Conservation (phyloP, 2,329 filamentous ascomycete genomes). For the Colletotrichum brevisporum region DNA sequence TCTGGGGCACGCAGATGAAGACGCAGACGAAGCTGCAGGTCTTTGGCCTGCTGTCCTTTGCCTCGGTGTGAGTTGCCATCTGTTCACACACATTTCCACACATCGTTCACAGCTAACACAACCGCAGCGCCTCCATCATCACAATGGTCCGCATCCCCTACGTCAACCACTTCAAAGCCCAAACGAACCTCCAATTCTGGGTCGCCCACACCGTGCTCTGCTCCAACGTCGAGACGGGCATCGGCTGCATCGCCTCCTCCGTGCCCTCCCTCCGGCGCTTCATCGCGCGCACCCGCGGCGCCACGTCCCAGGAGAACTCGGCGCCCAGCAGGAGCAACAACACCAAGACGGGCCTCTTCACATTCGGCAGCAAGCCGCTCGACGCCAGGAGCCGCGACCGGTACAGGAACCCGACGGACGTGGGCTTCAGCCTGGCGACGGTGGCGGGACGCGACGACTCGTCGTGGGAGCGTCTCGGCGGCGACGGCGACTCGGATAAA, state of each 20-base stretch:
- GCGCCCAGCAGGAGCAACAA: conserved; percentile 21
- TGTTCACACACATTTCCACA: too few species aligned
- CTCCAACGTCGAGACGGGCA: conserved; percentile 44
- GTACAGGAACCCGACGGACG: conserved; percentile 38
- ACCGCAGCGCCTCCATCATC: conserved; percentile 41
- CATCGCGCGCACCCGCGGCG: conserved; percentile 33
- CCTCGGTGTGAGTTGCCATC: conserved; percentile 36
- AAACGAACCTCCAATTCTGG: conserved; percentile 41
- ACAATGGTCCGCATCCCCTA: conserved; percentile 45
- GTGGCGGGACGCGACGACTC: conserved; percentile 37
- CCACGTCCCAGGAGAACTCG: conserved; percentile 23
- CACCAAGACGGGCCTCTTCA: conserved; percentile 29
- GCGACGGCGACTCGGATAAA: conserved; percentile 40
- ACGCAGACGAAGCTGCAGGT: conserved; percentile 44
- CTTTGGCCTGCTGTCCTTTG: conserved; percentile 43
- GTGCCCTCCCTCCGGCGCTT: conserved; percentile 42
- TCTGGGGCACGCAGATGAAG: conserved; percentile 52
- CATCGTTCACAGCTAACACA: background rate
- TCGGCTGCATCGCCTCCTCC: conserved; percentile 43
- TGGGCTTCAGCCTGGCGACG: conserved; percentile 37
- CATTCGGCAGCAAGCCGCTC: conserved; percentile 38
- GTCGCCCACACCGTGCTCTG: conserved; percentile 42
- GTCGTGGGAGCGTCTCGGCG: conserved; percentile 39
- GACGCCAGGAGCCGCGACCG: conserved; percentile 30
- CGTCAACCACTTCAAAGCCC: conserved; percentile 42